Evolutionary conservation across 768 basidiomycete genomes (phyloP).

Genomic region (Suillus subluteus): DNA sequence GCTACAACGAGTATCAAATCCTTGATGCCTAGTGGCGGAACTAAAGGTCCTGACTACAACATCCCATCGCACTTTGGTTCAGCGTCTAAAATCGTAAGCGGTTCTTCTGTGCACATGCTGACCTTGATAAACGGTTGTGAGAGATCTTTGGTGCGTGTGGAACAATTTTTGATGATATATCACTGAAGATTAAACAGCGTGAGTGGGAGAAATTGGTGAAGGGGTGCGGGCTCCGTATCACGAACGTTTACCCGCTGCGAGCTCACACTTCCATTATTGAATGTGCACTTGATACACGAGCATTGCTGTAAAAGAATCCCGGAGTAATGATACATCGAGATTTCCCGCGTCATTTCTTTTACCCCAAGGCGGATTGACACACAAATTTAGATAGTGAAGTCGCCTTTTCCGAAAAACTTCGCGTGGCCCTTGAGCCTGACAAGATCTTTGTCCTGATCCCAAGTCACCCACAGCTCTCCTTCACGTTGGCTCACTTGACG

Average conservation of each 20-base stretch:
- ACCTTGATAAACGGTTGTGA: conserved; percentile 2
- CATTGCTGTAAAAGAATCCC: not conserved
- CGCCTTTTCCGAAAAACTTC: conserved; percentile 12
- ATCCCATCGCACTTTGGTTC: conserved; percentile 13
- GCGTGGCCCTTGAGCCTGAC: conserved; percentile 43
- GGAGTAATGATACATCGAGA: not conserved
- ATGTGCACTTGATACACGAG: conserved; percentile 8
- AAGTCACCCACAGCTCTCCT: conserved; percentile 46
- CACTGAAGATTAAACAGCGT: not conserved
- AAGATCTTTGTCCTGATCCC: conserved; percentile 34
- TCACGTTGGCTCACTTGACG: conserved; percentile 56
- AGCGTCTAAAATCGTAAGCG: not conserved
- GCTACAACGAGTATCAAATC: not conserved
- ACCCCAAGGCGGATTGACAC: not conserved
- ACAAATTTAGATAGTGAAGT: conserved; percentile 5
- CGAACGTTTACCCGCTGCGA: conserved; percentile 9
- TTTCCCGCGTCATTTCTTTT: not conserved
- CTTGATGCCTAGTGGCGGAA: not conserved
- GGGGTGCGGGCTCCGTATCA: conserved; percentile 3
- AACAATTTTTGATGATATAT: too few species aligned
- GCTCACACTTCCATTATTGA: conserved; percentile 10
- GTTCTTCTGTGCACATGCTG: conserved; percentile 9
- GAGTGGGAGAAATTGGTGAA: conserved; percentile 10
- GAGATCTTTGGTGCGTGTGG: conserved; percentile 8
- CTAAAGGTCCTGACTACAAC: not conserved